These are phyloP conservation scores for Nicotiana paniculata DNA, from an alignment of 257 asterid genomes.

Conservation along the genomic window DNA sequence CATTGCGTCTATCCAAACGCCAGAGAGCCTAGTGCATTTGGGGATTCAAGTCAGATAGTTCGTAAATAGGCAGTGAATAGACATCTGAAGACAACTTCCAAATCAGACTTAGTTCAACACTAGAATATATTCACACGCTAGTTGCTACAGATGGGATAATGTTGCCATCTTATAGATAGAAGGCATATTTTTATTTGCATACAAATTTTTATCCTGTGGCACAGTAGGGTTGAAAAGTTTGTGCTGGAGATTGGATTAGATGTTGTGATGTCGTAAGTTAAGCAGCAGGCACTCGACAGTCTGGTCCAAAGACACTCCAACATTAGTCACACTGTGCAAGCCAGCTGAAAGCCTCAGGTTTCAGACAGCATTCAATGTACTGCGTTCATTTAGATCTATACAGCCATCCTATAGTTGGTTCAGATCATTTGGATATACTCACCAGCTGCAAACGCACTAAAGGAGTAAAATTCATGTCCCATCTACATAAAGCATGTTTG, in stretches of 20 bases:
- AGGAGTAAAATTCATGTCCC: background rate
- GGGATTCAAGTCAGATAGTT: background rate
- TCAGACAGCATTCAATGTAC: background rate
- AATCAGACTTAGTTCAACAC: background rate
- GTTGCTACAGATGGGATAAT: background rate
- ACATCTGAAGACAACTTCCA: conserved; percentile 3
- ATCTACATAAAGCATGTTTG: background rate
- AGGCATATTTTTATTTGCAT: background rate
- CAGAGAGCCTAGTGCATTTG: background rate
- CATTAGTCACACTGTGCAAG: background rate
- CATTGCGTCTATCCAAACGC: background rate
- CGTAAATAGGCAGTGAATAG: background rate
- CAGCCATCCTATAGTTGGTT: background rate
- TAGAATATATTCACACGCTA: background rate
- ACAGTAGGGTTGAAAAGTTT: background rate
- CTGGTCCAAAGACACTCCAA: background rate
- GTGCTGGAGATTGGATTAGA: background rate
- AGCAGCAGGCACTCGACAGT: background rate
- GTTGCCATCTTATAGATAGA: background rate
- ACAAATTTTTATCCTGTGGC: background rate
- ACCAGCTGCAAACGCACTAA: background rate
- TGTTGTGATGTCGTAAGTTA: background rate
- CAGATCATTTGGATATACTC: background rate
- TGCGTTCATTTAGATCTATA: background rate
- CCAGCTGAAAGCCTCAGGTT: background rate